Evolutionary conservation across 257 asterid species (phyloP), one percentile per base, ranked within the genome.

Genomic region (Petrea volubilis): DNA sequence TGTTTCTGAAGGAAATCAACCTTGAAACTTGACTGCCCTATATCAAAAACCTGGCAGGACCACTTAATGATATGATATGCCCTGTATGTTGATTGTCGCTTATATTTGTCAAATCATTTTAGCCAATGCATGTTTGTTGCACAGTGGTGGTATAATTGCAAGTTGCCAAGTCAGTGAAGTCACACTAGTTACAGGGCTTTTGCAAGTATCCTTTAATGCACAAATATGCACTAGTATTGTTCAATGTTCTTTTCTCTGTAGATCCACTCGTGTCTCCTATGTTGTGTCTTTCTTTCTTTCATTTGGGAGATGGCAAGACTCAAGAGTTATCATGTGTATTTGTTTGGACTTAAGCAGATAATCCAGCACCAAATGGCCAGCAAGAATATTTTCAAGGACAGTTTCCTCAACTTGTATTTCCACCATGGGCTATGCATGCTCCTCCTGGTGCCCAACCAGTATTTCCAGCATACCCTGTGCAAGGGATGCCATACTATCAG

Each of bases 401-500:
- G 71, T 82, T 77, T 82, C 91, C 93, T 57, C 92, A 89, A 71
- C 81, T 83, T 24, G 82, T 87, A 77, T 90, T 65, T 78, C 89
- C 97, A 53, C 84, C 91, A 38, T 95, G 99, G 98, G 81, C 92
- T 29, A 77, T 92, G 88, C 92, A 90, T 70, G 70, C 85, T 36
- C 82, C 88, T 9, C 86, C 90, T 67, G 89, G 90, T 73, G 65
- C 85, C 60, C 74, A 79, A 71, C 96, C 95, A 58, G 72, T 80
- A 76, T 90, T 84, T 85, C 97, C 85, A 52, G 85, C 97, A 38
- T 92, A 92, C 74, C 95, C 95, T 43, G 83, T 88, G 53, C 99
- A 92, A 77, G 97, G 98, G 77, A 81, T 95, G 89, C 96, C 98
- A 53, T 90, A 90, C 70, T 90, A 87, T 85, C 97, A 78, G 80